These are phyloP conservation scores for Setaria viridis DNA, from an alignment of 202 grass and related monocot genomes.

Conservation along the genomic window DNA sequence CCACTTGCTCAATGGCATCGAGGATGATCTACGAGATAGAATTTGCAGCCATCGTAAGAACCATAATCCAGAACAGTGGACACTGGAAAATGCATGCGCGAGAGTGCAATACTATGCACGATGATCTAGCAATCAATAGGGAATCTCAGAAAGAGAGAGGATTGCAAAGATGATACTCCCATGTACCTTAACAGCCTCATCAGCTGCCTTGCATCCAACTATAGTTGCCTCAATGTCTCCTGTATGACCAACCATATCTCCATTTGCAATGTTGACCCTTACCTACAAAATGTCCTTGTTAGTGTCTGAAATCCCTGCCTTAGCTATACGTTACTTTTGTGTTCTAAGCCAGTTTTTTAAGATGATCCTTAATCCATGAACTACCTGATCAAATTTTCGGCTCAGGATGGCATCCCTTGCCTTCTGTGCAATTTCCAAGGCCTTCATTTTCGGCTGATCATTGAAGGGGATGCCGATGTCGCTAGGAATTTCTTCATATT, in stretches of 20 bases:
- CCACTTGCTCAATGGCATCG: slow-evolving; percentile 57
- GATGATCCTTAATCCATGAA: background rate
- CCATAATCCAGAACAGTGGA: background rate
- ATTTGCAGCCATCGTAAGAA: background rate
- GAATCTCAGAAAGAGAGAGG: background rate
- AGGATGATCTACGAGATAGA: slow-evolving; percentile 50
- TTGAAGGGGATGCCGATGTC: slow-evolving; percentile 64
- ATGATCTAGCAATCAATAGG: background rate
- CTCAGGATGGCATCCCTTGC: slow-evolving; percentile 64
- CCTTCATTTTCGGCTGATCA: slow-evolving; percentile 70
- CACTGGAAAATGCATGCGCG: background rate
- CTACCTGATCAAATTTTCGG: slow-evolving; percentile 60
- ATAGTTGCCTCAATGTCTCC: slow-evolving; percentile 77
- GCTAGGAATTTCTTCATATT: slow-evolving; percentile 64
- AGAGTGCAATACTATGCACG: background rate
- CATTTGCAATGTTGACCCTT: slow-evolving; percentile 75
- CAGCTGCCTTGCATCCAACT: slow-evolving; percentile 64
- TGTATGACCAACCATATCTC: slow-evolving; percentile 79
- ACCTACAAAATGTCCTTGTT: slow-evolving; percentile 45
- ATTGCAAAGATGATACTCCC: background rate
- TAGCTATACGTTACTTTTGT: background rate
- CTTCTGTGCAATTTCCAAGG: slow-evolving; percentile 61
- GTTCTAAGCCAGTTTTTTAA: background rate
- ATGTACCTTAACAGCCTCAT: slow-evolving; percentile 73
- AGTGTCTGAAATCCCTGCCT: background rate